Evolutionary conservation across 148 eudicot species (phyloP).

Genomic region (Camellia granthamiana): DNA sequence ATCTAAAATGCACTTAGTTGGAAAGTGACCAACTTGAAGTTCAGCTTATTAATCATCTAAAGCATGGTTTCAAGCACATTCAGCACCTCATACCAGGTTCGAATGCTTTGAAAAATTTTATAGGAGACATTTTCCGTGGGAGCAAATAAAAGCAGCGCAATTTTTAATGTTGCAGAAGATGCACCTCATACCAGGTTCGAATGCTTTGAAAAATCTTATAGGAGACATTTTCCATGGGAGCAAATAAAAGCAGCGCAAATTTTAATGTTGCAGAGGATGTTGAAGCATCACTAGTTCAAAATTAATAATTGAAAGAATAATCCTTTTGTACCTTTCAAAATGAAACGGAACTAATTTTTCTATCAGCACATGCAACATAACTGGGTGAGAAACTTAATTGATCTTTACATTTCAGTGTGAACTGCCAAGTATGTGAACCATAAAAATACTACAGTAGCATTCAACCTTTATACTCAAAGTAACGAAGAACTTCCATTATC

Average conservation of each 20-base stretch:
- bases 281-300: not conserved
- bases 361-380: not conserved
- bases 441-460: not conserved
- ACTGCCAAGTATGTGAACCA: not conserved
- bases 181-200: not conserved
- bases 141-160: not conserved
- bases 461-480: not conserved
- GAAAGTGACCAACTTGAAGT: not conserved
- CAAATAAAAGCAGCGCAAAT: not conserved
- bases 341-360: not conserved
- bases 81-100: not conserved
- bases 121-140: not conserved
- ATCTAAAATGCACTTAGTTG: not conserved
- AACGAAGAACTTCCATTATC: not conserved
- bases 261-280: not conserved
- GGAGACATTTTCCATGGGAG: not conserved
- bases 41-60: not conserved
- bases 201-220: not conserved
- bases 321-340: not conserved
- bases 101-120: not conserved
- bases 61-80: not conserved
- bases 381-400: not conserved
- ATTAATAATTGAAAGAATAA: not conserved
- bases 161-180: not conserved
- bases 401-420: not conserved